Evolutionary conservation across 75 land plant genomes (phyloP), one percentile per base, ranked within the genome.

Genomic region (Sequoiadendron giganteum): DNA sequence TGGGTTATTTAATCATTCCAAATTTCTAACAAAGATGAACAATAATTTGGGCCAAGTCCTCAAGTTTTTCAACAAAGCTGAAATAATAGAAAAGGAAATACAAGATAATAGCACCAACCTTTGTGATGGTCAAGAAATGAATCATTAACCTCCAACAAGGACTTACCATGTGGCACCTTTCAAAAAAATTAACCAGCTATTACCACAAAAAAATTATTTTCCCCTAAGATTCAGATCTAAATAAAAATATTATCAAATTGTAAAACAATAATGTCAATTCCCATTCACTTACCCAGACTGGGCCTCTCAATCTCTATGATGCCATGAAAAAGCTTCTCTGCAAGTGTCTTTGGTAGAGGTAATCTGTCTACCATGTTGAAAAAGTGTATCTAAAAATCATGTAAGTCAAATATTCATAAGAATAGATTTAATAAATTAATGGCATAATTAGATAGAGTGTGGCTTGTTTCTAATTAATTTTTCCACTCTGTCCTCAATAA

Each of bases 271-370:
- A 32, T 32, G 13, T 38, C 47, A 1, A 30, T 15, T 14, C 43
- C n/a, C 54, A 34, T 85, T 85, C 30, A 87, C 36, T 47, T 87
- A 98, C 99, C 96, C 56, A 98, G 82, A n/a, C 88, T 65, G 13
- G 91, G 86, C 16, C 96, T 90, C 88, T 98, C 99, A 83, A 92
- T 92, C 85, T 94, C 91, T 52, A 98, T 90, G 36, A 98, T 99
- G 79, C 89, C 91, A 86, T 88, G 94, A 73, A 98, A 86, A 49
- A 97, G 94, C 87, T 93, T 94, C 86, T 95, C 97, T 28, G 95
- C 43, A 82, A 92, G 93, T 75, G 92, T 95, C 83, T 85, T 90
- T 10, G 97, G 93, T 84, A 88, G 89, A 86, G 93, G 61, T 86
- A 92, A 88, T 19, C 90, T 93, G 89, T 87, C 93, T 56, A 97